Evolutionary conservation across 805 yeast species (phyloP).

Genomic region (Metschnikowia baotianmanensis): DNA sequence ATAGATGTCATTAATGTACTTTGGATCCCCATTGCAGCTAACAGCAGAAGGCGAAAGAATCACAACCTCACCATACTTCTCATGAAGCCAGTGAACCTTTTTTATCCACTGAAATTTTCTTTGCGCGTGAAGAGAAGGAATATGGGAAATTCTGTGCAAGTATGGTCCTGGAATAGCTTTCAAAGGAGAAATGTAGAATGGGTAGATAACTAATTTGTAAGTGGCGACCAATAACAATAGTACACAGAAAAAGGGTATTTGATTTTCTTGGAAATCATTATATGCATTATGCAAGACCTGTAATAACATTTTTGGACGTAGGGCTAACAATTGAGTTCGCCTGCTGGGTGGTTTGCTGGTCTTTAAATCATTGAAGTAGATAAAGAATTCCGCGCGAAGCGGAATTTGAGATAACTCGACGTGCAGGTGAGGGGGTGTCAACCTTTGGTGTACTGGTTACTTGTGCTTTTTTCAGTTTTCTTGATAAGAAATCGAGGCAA

Average conservation of each 20-base stretch:
- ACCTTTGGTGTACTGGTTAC: no score
- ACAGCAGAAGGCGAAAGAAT: conserved; percentile 61
- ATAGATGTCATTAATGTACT: conserved; percentile 54
- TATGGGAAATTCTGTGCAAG: conserved; percentile 43
- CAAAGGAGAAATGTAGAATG: conserved; percentile 49
- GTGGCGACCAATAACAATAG: conserved; percentile 21
- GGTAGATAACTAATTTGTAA: conserved; percentile 42
- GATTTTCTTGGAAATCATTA: background rate
- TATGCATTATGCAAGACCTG: conserved; percentile 3
- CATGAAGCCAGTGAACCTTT: conserved; percentile 48
- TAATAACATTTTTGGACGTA: conserved; percentile 10
- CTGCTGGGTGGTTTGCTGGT: conserved; percentile 10
- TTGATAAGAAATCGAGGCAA: background rate
- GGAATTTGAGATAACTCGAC: conserved; percentile 9
- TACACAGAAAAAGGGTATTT: conserved; percentile 1
- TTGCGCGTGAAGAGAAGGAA: conserved; percentile 35
- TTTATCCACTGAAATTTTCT: conserved; percentile 45
- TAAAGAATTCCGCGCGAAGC: conserved; percentile 13
- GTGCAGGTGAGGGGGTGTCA: conserved; percentile 4
- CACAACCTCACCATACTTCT: conserved; percentile 59
- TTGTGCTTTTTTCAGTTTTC: background rate
- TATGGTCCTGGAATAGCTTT: conserved; percentile 58
- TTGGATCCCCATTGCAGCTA: conserved; percentile 51
- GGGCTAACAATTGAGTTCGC: conserved; percentile 4
- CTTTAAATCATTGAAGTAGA: conserved; percentile 10